Base-by-base conservation (phyloP, 331 rosid genomes). In the Rhamnella rubrinervis region DNA sequence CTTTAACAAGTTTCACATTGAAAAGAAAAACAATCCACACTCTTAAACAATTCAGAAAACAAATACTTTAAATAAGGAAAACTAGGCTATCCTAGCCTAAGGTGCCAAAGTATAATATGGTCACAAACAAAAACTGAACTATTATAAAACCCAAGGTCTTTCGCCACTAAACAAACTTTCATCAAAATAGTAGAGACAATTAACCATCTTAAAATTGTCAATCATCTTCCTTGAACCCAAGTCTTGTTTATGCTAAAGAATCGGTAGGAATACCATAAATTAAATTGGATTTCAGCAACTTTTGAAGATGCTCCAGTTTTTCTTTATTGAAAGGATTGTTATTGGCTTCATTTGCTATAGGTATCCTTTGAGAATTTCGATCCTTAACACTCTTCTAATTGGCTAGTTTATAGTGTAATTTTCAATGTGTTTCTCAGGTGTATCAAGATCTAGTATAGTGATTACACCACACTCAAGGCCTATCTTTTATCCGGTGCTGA, bases 1-100 rank as follows among this genome's bases (percentile, higher is more conserved):
- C n/a, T n/a, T n/a, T n/a, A 21, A 46, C 69, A 46, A 21, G 17
- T 21, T 46, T 65, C 69, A 47, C 69, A 65, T 15, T 23, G 21
- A 26, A 65, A 25, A 8, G 37, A 20, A 13, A 39, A 8, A 23
- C 11, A 47, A 65, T 65, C 2, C 5, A 65, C 18, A 46, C 19
- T 28, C 21, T 46, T 61, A 18, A 61, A 61, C 7, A 37, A 37
- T 6, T 8, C 1, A 6, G 50, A 14, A 61, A 61, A 61, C 20
- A 46, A 46, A 50, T 65, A 8, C 47, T 19, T 65, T n/a, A 65
- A 25, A 23, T 1, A 26, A 26, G 1, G 4, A 3, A 26, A 26
- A 26, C 31, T 3, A 1, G 2, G 31, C 0, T 26, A 3, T 26
- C 31, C 31, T 26, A 26, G 4, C 2, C 31, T 26, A 26, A 2